Percentiles rank a stretch among this genome's conserved stretches.
Conservation (phyloP, 495 filamentous ascomycete species). For the Hyaloscypha hepaticicola region DNA sequence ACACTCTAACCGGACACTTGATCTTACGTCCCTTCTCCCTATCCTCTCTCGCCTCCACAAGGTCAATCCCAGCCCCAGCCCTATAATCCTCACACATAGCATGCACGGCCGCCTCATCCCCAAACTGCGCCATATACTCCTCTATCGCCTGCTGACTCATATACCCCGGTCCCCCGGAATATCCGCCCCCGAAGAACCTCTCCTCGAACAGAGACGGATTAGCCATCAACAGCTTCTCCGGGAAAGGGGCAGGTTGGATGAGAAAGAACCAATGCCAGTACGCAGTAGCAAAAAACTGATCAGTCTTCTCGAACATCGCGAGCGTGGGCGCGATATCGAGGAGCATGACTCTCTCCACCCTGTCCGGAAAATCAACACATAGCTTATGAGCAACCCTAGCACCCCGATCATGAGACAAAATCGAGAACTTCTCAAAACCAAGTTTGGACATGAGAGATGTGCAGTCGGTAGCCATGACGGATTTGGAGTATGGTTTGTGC, state of each 20-base stretch:
- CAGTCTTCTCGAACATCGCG: constrained; percentile 38
- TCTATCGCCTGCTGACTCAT: constrained; percentile 29
- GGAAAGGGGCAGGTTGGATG: constrained; percentile 38
- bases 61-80: constrained; percentile 38
- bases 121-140: constrained; percentile 34
- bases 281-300: constrained; percentile 33
- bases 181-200: constrained; percentile 29
- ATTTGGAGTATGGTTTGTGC: constrained; percentile 36
- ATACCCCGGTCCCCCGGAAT: constrained; percentile 8
- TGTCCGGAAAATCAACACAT: constrained; percentile 37
- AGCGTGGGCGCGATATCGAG: constrained; percentile 43
- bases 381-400: constrained; percentile 42
- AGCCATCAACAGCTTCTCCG: constrained; percentile 36
- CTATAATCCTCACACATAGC: constrained; percentile 47
- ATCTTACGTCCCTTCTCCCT: constrained; percentile 33
- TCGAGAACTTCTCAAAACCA: constrained; percentile 30
- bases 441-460: constrained; percentile 36
- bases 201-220: constrained; percentile 29
- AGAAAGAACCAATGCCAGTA: constrained; percentile 50
- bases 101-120: constrained; percentile 33
- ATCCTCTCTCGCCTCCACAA: constrained; percentile 39
- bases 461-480: constrained; percentile 38
- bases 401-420: constrained; percentile 43
- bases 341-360: constrained; percentile 35
- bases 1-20: constrained; percentile 38